Conservation (phyloP, 768 basidiomycete species). For the Serendipita sp. region DNA sequence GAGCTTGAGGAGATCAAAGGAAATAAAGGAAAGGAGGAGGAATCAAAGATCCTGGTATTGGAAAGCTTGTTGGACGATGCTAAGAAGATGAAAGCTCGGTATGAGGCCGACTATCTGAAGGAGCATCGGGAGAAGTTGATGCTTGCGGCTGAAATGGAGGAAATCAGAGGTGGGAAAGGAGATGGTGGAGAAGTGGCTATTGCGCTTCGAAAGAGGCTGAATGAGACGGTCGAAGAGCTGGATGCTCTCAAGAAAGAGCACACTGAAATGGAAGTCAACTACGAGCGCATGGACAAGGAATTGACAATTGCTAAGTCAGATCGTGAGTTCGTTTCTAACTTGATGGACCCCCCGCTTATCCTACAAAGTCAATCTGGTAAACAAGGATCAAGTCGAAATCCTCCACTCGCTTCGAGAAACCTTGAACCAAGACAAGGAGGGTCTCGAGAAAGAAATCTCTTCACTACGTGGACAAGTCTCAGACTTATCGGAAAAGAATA, state of each 20-base stretch:
- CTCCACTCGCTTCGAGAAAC: slow-evolving; percentile 72
- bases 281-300: slow-evolving; percentile 44
- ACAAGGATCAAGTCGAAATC: slow-evolving; percentile 87
- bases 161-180: slow-evolving; percentile 79
- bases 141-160: slow-evolving; percentile 67
- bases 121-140: slow-evolving; percentile 71
- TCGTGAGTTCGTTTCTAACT: slow-evolving; percentile 30
- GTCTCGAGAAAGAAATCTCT: slow-evolving; percentile 51
- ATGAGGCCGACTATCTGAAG: slow-evolving; percentile 74
- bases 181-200: slow-evolving; percentile 78
- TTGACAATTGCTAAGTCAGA: slow-evolving; percentile 75
- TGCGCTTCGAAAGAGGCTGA: slow-evolving; percentile 71
- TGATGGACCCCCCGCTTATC: background rate
- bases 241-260: slow-evolving; percentile 54
- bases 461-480: slow-evolving; percentile 49
- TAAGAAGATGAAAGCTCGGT: slow-evolving; percentile 74
- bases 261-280: slow-evolving; percentile 53
- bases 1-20: slow-evolving; percentile 62
- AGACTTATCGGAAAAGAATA: slow-evolving; percentile 64
- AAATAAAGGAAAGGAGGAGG: slow-evolving; percentile 48
- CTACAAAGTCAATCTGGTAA: slow-evolving; percentile 63
- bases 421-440: slow-evolving; percentile 72
- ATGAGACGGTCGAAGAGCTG: slow-evolving; percentile 72
- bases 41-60: slow-evolving; percentile 63
- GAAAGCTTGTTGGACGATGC: slow-evolving; percentile 87